phyloP scores from a whole-genome alignment of 83 land plant genomes.

The Larix sibirica region DNA sequence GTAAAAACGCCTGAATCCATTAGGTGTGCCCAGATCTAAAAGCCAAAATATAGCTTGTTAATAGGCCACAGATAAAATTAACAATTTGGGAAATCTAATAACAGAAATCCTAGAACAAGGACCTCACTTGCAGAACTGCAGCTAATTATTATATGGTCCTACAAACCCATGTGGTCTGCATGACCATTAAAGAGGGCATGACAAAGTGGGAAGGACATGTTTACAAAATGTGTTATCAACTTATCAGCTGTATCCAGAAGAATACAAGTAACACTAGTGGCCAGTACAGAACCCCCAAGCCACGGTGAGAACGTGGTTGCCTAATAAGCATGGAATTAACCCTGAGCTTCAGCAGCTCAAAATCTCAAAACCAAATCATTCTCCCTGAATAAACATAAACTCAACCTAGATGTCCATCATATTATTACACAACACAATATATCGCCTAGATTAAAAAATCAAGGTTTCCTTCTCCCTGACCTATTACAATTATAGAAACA shows the following conservation, averaged over 20 bases:
- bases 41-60: neutral
- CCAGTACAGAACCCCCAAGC: too few species aligned
- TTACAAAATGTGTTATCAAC: too few species aligned
- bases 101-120: neutral
- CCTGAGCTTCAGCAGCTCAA: too few species aligned
- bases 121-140: neutral
- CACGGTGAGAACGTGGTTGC: too few species aligned
- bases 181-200: neutral
- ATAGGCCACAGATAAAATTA: neutral
- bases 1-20: neutral
- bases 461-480: neutral
- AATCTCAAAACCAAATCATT: too few species aligned
- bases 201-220: neutral
- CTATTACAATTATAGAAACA: neutral
- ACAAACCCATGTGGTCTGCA: neutral
- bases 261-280: neutral
- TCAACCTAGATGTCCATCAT: too few species aligned
- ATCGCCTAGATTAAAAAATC: neutral
- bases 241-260: neutral
- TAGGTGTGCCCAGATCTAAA: too few species aligned
- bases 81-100: neutral
- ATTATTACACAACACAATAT: too few species aligned
- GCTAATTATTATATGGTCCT: neutral
- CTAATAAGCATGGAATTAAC: too few species aligned
- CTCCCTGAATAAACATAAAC: too few species aligned